Base-by-base conservation (phyloP, 2,329 filamentous ascomycete species). In the Karstenula rhodostoma region DNA sequence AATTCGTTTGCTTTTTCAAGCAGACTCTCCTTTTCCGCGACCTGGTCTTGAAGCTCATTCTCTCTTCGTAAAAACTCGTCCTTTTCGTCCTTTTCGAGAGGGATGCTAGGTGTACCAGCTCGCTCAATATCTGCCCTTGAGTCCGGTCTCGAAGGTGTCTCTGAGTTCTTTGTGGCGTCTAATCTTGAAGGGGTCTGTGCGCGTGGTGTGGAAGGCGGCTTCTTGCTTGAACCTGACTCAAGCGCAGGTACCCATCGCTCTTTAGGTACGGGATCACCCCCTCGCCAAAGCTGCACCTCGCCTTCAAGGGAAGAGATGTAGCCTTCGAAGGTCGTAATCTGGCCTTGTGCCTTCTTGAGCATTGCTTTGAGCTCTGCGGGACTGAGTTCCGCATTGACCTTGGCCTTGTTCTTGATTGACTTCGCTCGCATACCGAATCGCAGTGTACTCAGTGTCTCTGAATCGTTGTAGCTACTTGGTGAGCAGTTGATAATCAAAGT, bases 321-420 rank as follows among this genome's bases (percentile, higher is more conserved):
- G 60, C 83, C 87, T 76, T 97, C 92, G 77, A 96, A 98, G 17
- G 88, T 94, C 23, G 91, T 92, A 67, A 95, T 90, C 77, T 97
- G 94, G 55, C 87, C 88, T 79, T 97, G 94, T 15, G 93, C 93
- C 80, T 97, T 97, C 81, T 92, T 94, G 76, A 99, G 88, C 73
- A 97, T 86, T 52, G 89, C 86, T 81, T 98, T 99, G 83, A 99
- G 88, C 80, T 99, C 95, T 13, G 93, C 89, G 48, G 95, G 95
- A 73, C 94, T 98, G 72, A 99, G 87, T 79, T 99, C 95, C 48
- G 94, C 94, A 77, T 99, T 99, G 86, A 99, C 91, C 90, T 98
- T 99, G 80, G 95, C 95, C 86, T 98, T 98, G 84, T 98, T 98
- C 90, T 98, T 97, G 84, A 99, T 99, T 0, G 93, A 92, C 84